Conservation (phyloP, 106 monocot species). For the Posidonia australis region DNA sequence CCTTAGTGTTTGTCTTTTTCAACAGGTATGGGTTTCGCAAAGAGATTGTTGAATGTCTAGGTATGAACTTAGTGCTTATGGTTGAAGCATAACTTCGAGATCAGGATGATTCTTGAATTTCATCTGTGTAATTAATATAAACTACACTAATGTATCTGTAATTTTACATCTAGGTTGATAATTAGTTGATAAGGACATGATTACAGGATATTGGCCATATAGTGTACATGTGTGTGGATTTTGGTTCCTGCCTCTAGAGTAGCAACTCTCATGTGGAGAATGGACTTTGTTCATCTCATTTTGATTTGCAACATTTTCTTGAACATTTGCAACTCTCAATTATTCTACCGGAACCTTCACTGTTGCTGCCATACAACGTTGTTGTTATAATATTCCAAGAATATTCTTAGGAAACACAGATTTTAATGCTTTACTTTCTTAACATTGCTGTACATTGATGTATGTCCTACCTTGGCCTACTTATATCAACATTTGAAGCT, state of each 20-base stretch:
- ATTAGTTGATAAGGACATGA: not conserved
- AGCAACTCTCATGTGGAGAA: slow-evolving; percentile 73
- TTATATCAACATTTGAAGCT: too few species aligned
- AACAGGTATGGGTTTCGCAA: slow-evolving; percentile 94
- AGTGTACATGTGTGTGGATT: slow-evolving; percentile 69
- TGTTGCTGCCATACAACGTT: too few species aligned
- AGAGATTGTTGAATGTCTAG: slow-evolving; percentile 89
- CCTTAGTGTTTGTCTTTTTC: too few species aligned
- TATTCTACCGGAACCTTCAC: too few species aligned
- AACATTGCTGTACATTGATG: too few species aligned
- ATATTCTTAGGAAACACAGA: too few species aligned
- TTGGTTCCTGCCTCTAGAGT: slow-evolving; percentile 86
- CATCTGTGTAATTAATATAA: not conserved
- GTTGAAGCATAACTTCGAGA: not conserved
- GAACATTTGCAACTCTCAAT: slow-evolving; percentile 7
- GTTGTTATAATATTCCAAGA: too few species aligned
- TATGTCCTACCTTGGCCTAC: too few species aligned
- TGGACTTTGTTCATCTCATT: slow-evolving; percentile 53
- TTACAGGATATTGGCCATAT: slow-evolving; percentile 85
- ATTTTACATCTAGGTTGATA: not conserved
- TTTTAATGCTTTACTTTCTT: too few species aligned
- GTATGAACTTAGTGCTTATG: slow-evolving; percentile 19
- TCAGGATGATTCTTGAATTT: not conserved
- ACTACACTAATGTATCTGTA: not conserved
- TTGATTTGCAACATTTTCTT: slow-evolving; percentile 44